Percentiles rank a stretch among this genome's conserved stretches.
Evolutionary conservation across 139 green algal species (phyloP).

Genomic region (Tetradesmus lagerheimii): DNA sequence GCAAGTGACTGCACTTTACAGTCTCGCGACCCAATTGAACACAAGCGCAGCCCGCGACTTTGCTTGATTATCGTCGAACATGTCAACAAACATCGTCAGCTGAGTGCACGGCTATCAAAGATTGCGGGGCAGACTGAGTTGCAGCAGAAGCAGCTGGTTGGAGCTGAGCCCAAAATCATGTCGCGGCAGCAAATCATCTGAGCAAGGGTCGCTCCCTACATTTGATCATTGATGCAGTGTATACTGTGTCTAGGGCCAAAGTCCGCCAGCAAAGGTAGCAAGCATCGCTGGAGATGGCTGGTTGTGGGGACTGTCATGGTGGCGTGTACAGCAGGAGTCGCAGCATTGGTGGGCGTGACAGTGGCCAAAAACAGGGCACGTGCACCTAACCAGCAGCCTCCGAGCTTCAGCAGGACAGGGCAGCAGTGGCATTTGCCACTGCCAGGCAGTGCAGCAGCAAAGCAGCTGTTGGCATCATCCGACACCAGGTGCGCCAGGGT

Average conservation of each 20-base stretch:
- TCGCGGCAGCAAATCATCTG: not conserved
- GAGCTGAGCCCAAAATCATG: not conserved
- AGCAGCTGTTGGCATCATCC: not conserved
- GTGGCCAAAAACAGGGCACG: not conserved
- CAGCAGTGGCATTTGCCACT: not conserved
- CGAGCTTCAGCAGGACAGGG: not conserved
- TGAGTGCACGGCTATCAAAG: too few relatives aligned
- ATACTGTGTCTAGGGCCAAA: too few relatives aligned
- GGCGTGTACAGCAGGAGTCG: not conserved
- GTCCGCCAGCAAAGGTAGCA: not conserved
- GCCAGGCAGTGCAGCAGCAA: slow-evolving; percentile 1
- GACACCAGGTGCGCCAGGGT: slow-evolving; percentile 27
- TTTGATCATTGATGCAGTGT: not conserved
- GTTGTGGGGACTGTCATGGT: not conserved
- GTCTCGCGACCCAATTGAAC: not conserved
- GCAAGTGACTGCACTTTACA: not conserved
- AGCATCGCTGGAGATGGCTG: not conserved
- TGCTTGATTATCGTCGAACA: too few relatives aligned
- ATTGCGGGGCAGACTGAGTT: too few relatives aligned
- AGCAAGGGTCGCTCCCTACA: not conserved
- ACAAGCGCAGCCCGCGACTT: not conserved
- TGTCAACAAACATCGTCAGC: too few relatives aligned
- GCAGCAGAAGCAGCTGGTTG: not conserved
- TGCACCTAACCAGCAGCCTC: not conserved
- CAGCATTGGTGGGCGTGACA: not conserved